Evolutionary conservation across 2,329 filamentous ascomycete genomes (phyloP), one percentile per base, ranked within the genome.

Genomic region (Aspergillus unguis): DNA sequence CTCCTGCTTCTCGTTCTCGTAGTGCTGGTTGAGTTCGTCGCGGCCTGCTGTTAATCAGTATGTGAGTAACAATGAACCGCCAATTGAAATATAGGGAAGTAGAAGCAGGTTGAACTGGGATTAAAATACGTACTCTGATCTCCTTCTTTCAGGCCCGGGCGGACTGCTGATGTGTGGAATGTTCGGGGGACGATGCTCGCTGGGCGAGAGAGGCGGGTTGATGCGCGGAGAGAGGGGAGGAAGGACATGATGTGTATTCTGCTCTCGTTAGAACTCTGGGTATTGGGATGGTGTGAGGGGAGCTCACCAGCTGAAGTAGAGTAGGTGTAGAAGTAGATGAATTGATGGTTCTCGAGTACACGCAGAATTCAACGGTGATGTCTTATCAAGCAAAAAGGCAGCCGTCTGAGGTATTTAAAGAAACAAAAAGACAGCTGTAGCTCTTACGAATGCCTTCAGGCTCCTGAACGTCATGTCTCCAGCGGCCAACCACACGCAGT

Each of bases 1-100:
- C n/a, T 86, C 83, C 55, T 89, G 81, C 77, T 92, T 91, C 58
- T 78, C 64, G 9, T 62, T 37, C 57, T 80, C 78, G 57, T 77
- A 77, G 61, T 75, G 64, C 3, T 71, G 59, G 45, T 68, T 63
- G 33, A 79, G 69, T 44, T 71, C 62, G 9, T 78, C 77, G 46
- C 72, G 64, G 59, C 75, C 77, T 71, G 29, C 17, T 17, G 17
- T 17, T 17, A 17, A 17, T 17, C 17, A 17, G 17, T 17, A 17
- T 17, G 17, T 17, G 17, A 17, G 17, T 17, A 17, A 17, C 17
- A 17, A 17, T 17, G 17, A 17, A 17, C 17, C 17, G 1, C 17
- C 17, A 17, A 17, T 17, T 17, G 17, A 17, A 17, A 17, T 17
- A 17, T 17, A 17, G 17, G 1, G 17, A 17, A 17, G 17, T 17